Evolutionary conservation across 176 grass and related monocot species (phyloP).

Genomic region (Pontederia crassipes): DNA sequence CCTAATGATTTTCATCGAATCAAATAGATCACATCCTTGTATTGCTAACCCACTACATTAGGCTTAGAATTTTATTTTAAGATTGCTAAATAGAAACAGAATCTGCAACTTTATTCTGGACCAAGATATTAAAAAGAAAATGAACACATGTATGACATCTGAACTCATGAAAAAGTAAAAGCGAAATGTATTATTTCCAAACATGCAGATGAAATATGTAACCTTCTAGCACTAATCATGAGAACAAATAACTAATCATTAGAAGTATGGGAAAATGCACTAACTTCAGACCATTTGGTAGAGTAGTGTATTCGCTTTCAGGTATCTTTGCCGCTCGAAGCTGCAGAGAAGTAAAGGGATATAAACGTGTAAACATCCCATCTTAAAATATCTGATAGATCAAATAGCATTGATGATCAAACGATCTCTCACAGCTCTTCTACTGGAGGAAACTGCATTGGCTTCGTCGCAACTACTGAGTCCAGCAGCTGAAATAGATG

Average conservation of each 20-base stretch:
- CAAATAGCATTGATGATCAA: conserved; percentile 1
- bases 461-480: conserved; percentile 29
- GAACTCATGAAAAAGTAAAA: background rate
- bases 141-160: background rate
- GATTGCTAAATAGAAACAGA: no score
- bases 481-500: conserved; percentile 28
- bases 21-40: no score
- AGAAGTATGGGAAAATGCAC: conserved; percentile 13
- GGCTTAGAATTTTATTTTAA: no score
- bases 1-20: no score
- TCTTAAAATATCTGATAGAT: background rate
- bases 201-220: background rate
- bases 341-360: conserved; percentile 29
- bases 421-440: conserved; percentile 70
- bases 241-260: background rate
- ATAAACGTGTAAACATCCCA: background rate
- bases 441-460: conserved; percentile 71
- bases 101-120: no score
- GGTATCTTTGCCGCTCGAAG: conserved; percentile 74
- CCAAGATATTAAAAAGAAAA: no score
- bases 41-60: no score
- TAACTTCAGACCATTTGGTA: conserved; percentile 91
- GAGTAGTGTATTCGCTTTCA: conserved; percentile 66
- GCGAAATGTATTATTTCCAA: background rate
- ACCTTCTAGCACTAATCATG: background rate